These are phyloP conservation scores for Pancytospora epiphaga DNA, from an alignment of 371 early-diverging fungal species.

Conservation along the genomic window DNA sequence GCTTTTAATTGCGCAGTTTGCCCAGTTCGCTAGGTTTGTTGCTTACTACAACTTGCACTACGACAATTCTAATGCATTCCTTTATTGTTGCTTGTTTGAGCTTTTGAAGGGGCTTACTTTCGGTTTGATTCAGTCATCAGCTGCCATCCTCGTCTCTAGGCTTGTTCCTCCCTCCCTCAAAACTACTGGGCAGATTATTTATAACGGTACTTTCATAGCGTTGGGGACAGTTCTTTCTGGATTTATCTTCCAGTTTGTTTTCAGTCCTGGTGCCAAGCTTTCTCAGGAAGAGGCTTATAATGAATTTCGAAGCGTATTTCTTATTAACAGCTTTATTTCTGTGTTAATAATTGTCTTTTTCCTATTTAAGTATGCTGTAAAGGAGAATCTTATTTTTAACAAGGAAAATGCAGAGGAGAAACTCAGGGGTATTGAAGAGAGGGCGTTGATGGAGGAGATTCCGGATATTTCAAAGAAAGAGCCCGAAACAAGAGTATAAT, in stretches of 20 bases:
- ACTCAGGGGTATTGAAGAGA: neutral
- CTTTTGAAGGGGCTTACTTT: slow-evolving; percentile 61
- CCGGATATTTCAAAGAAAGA: too few species aligned
- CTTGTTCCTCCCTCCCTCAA: slow-evolving; percentile 57
- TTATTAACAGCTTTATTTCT: slow-evolving; percentile 43
- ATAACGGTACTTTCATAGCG: slow-evolving; percentile 59
- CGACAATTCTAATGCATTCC: slow-evolving; percentile 39
- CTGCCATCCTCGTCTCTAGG: slow-evolving; percentile 57
- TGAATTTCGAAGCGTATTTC: slow-evolving; percentile 39
- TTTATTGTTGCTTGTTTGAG: slow-evolving; percentile 53
- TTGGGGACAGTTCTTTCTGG: slow-evolving; percentile 57
- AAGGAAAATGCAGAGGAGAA: slow-evolving; percentile 22
- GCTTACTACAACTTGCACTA: slow-evolving; percentile 41
- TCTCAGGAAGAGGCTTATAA: slow-evolving; percentile 3
- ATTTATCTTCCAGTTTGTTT: slow-evolving; percentile 32
- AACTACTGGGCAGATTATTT: slow-evolving; percentile 59
- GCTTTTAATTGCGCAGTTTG: slow-evolving; percentile 54
- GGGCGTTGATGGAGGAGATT: neutral
- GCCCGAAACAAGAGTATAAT: too few species aligned
- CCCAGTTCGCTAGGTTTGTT: slow-evolving; percentile 55
- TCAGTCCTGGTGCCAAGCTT: neutral
- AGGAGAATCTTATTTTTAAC: slow-evolving; percentile 46
- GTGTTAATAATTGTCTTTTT: slow-evolving; percentile 41
- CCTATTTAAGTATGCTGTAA: slow-evolving; percentile 51
- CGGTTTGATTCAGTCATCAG: slow-evolving; percentile 59